These are phyloP conservation scores for Syzygium jambos DNA, from an alignment of 345 rosid genomes.

Conservation along the genomic window DNA sequence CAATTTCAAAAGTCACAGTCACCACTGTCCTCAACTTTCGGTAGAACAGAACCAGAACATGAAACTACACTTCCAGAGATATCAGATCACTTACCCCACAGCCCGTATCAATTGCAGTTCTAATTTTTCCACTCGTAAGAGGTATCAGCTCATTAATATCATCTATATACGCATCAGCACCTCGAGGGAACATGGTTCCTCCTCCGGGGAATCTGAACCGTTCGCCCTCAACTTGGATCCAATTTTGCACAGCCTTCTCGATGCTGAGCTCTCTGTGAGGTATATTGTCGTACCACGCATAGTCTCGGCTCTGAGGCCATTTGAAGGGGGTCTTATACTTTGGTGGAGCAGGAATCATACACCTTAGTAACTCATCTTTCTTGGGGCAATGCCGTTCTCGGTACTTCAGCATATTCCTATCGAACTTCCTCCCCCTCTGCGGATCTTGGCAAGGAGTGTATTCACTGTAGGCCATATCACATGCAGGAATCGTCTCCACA, in stretches of 20 bases:
- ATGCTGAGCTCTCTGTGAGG: conserved; percentile 93
- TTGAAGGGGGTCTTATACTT: conserved; percentile 89
- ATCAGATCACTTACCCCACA: conserved; percentile 68
- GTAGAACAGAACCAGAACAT: background rate
- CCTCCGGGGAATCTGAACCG: conserved; percentile 96
- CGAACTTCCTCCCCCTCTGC: conserved; percentile 63
- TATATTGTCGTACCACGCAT: conserved; percentile 91
- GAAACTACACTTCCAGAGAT: background rate
- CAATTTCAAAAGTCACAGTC: background rate
- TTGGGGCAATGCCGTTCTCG: conserved; percentile 89
- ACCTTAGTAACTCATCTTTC: conserved; percentile 56
- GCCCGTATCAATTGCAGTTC: conserved; percentile 94
- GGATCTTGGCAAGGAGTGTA: conserved; percentile 86
- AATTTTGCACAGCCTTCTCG: conserved; percentile 95
- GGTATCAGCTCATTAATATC: conserved; percentile 71
- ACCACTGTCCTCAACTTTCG: background rate
- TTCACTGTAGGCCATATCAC: conserved; percentile 69
- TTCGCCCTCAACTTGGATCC: conserved; percentile 93
- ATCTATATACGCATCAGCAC: conserved; percentile 94
- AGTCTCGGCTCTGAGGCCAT: conserved; percentile 97
- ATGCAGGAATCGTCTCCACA: conserved; percentile 40
- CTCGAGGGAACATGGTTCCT: conserved; percentile 91
- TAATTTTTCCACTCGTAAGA: conserved; percentile 60
- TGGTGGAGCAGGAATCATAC: conserved; percentile 93
- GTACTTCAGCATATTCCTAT: conserved; percentile 73